These are phyloP conservation scores for Testicularia cyperi DNA, from an alignment of 1,284 basidiomycete genomes.

Conservation along the genomic window DNA sequence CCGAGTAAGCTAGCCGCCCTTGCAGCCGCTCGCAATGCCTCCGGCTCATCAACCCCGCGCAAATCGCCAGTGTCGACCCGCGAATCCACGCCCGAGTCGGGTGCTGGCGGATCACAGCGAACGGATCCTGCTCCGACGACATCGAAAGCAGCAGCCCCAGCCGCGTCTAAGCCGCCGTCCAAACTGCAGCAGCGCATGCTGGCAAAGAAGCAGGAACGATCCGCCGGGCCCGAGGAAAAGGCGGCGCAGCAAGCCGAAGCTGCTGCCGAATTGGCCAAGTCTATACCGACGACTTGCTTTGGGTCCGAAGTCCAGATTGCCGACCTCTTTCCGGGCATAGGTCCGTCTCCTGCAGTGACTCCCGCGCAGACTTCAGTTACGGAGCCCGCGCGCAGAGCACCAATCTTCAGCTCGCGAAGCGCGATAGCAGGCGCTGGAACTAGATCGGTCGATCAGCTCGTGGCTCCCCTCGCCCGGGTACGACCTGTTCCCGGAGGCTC, in stretches of 20 bases:
- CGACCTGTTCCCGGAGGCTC: slow-evolving; percentile 28
- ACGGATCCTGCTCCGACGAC: too few species aligned
- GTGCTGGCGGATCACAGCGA: too few species aligned
- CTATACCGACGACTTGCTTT: slow-evolving; percentile 24
- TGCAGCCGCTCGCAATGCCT: slow-evolving; percentile 30
- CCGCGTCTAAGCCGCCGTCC: slow-evolving; percentile 62
- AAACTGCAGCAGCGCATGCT: slow-evolving; percentile 65
- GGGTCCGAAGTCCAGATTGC: slow-evolving; percentile 32
- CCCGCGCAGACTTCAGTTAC: too few species aligned
- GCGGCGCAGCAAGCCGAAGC: slow-evolving; percentile 21
- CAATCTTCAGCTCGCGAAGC: slow-evolving; percentile 3
- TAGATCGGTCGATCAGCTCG: slow-evolving; percentile 10
- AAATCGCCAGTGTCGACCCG: not conserved
- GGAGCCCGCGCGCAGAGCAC: not conserved
- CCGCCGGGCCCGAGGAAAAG: slow-evolving; percentile 20
- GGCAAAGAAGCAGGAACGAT: slow-evolving; percentile 32
- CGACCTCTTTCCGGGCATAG: slow-evolving; percentile 37
- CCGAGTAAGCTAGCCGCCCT: slow-evolving; percentile 49
- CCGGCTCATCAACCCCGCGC: slow-evolving; percentile 1
- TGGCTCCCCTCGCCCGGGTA: slow-evolving; percentile 7
- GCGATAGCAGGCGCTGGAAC: slow-evolving; percentile 13
- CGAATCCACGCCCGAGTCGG: not conserved
- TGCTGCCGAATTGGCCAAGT: slow-evolving; percentile 20
- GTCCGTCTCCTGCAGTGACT: too few species aligned
- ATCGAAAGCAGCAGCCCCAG: slow-evolving; percentile 64